These are phyloP conservation scores for Russula emetica DNA, from an alignment of 768 basidiomycete genomes.

Conservation along the genomic window DNA sequence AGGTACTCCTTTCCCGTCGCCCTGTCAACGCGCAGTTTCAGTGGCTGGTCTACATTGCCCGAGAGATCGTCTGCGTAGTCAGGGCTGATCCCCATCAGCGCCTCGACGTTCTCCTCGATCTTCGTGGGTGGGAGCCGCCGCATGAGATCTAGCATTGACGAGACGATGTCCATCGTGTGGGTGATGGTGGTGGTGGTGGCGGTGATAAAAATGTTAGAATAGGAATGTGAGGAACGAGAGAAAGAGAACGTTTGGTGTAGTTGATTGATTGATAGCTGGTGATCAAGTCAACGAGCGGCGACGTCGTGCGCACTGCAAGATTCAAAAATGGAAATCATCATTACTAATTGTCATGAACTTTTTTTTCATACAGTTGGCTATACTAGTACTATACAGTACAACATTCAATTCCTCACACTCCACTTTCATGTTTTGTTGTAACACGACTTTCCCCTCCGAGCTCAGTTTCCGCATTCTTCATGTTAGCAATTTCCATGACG, in stretches of 20 bases:
- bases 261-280: not conserved
- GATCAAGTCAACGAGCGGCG: too few relatives aligned
- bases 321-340: too few relatives aligned
- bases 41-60: constrained; percentile 91
- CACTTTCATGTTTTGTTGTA: not conserved
- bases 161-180: constrained; percentile 69
- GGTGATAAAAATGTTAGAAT: not conserved
- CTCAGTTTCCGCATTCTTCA: constrained; percentile 39
- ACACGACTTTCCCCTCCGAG: constrained; percentile 37
- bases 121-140: constrained; percentile 90
- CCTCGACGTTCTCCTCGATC: constrained; percentile 81
- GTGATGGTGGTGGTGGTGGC: not conserved
- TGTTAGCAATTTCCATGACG: constrained; percentile 60
- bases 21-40: constrained; percentile 75
- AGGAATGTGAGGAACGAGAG: not conserved
- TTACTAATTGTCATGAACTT: not conserved
- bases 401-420: not conserved
- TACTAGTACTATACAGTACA: not conserved
- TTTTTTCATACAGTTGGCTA: not conserved
- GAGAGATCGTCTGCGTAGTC: constrained; percentile 94
- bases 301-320: too few relatives aligned
- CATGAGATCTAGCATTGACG: constrained; percentile 94
- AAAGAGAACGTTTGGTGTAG: not conserved
- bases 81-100: constrained; percentile 78
- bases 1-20: constrained; percentile 86